Base-by-base conservation (phyloP, 2,329 filamentous ascomycete genomes). In the Colletotrichum lupini region DNA sequence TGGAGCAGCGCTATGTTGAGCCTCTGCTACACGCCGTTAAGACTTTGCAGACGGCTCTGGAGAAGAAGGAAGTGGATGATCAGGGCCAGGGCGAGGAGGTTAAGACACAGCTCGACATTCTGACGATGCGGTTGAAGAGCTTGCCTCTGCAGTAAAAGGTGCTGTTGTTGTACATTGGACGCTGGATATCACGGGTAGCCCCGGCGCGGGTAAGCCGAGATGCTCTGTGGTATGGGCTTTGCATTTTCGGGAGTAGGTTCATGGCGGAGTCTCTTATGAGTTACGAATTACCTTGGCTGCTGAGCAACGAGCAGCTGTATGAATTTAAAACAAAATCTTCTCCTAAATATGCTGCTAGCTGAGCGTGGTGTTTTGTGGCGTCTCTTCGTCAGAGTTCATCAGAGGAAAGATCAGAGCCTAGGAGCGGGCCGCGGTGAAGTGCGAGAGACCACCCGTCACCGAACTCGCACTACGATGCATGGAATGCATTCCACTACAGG, bases 1-100 rank as follows among this genome's bases (percentile, higher is more conserved):
- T 92, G 26, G 87, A 89, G 78, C 86, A 90, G 76, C 83, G 90
- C 35, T 92, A 90, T 78, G 83, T 89, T 2, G 84, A 87, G 67
- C 91, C 91, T 3, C 77, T 92, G 61, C 75, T 86, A 62, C 79
- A 82, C 32, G 84, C 85, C 0, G 84, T 86, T 11, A 83, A 81
- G 75, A 79, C 73, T 58, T 68, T 87, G 58, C 77, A 77, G 42
- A 78, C 77, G 28, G 80, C 80, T 5, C 74, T 80, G 46, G 79
- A 79, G 11, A 80, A 81, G 68, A 80, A 79, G 56, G 82, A 81
- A 32, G 75, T 78, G 1, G 80, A 80, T 35, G 78, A 75, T 22
- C 72, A 69, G 63, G 75, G 59, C 2, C 75, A 75, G 42, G 78
- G 77, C 12, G 67, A 64, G 5, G 81, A 82, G 60, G 77, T 81